Base-by-base conservation (phyloP, 176 grass and related monocot genomes). In the Guadua angustifolia region DNA sequence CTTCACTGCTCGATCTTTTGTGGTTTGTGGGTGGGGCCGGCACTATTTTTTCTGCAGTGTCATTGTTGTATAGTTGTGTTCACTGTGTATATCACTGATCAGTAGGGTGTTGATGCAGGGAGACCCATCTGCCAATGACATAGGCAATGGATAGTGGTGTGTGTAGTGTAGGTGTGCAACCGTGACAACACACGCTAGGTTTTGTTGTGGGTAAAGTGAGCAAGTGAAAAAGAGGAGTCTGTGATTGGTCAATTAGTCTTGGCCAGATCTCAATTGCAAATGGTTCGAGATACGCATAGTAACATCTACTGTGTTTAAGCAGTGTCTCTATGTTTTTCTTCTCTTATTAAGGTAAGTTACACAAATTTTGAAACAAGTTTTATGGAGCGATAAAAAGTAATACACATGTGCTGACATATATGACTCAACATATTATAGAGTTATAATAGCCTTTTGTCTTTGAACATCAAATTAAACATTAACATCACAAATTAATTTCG, bases 1-100 rank as follows among this genome's bases (percentile, higher is more conserved):
- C 26, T 83, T 36, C 58, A 29, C 77, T 69, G 59, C 71, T 49
- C 29, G 50, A 74, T 84, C 73, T 82, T 86, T 63, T 55, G 72
- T 75, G 70, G 47, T 22, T 79, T 72, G 75, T 52, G 78, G 8
- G 79, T 71, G 71, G 64, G 50, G 57, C 66, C 67, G 68, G 13
- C 14, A 60, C 53, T 50, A 0, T 50, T 49, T 4, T 9, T 2
- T 0, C 70, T 32, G 51, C 47, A 74, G 47, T 21, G 0, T 21
- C 25, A 35, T 33, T 17, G 47, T 14, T 52, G 9, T 9, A 9
- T 8, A 16, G 0, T 10, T 10, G 25, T 19, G 25, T 0, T 6
- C 29, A n/a, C 71, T 33, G 8, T 35, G 0, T 0, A 8, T 3
- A 6, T 29, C 60, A 6, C 25, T 33, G 60, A 7, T 63, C 24